Evolutionary conservation across 2,329 filamentous ascomycete genomes (phyloP).

Genomic region (Ceratocystiopsis brevicomis): DNA sequence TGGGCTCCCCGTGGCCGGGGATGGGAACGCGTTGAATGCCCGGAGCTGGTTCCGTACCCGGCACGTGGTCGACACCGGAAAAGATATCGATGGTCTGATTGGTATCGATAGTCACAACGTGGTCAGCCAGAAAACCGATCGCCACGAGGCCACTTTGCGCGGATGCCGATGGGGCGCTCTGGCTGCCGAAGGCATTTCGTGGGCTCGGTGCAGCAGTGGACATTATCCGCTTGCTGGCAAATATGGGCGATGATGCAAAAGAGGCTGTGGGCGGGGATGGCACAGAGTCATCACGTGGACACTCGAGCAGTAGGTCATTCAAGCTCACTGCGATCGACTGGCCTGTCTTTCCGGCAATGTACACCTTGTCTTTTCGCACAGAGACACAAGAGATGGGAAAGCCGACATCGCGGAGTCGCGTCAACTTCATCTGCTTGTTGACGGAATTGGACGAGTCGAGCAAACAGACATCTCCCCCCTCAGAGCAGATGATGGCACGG

Average conservation of each 20-base stretch:
- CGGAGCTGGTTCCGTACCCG: slow-evolving; percentile 21
- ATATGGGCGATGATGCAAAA: slow-evolving; percentile 13
- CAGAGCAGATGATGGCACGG: slow-evolving; percentile 68
- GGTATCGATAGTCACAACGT: slow-evolving; percentile 57
- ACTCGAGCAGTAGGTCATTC: slow-evolving; percentile 21
- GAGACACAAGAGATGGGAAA: slow-evolving; percentile 52
- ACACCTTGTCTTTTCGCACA: slow-evolving; percentile 37
- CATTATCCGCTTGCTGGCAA: too few species aligned
- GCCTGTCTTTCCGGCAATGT: slow-evolving; percentile 50
- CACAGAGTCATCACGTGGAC: neutral
- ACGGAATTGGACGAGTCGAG: slow-evolving; percentile 61
- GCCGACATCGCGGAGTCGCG: slow-evolving; percentile 43
- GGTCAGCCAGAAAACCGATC: slow-evolving; percentile 47
- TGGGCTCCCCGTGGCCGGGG: slow-evolving; percentile 42
- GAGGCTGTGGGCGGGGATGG: neutral
- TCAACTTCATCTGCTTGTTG: slow-evolving; percentile 50
- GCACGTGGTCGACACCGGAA: slow-evolving; percentile 24
- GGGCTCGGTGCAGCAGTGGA: too few species aligned
- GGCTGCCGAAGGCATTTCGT: too few species aligned
- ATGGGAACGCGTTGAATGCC: slow-evolving; percentile 30
- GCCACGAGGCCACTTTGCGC: slow-evolving; percentile 35
- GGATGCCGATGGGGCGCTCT: slow-evolving; percentile 8
- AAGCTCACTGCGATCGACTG: slow-evolving; percentile 35
- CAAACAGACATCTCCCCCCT: slow-evolving; percentile 75
- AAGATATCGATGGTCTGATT: slow-evolving; percentile 57